Percentiles rank a stretch among this genome's conserved stretches.
These are phyloP conservation scores for Pestalotiopsis sp. DNA, from an alignment of 2,329 filamentous ascomycete genomes.

Conservation along the genomic window DNA sequence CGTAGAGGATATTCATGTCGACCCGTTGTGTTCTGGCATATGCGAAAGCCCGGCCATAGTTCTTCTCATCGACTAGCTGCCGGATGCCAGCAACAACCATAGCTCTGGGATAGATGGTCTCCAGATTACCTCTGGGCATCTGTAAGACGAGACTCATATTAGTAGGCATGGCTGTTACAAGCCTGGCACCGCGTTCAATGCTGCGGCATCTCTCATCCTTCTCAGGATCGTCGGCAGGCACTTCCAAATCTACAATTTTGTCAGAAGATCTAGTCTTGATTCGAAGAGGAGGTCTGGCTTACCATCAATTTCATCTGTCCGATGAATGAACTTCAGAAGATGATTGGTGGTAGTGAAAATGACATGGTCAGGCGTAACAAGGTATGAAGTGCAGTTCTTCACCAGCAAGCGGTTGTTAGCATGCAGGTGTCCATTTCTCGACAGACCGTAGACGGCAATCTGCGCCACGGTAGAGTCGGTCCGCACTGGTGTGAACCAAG, in stretches of 20 bases:
- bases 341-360: constrained; percentile 93
- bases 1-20: constrained; percentile 96
- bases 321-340: constrained; percentile 90
- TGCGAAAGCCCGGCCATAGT: constrained; percentile 83
- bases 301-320: constrained; percentile 66
- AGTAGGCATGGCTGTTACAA: constrained; percentile 88
- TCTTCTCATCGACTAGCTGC: constrained; percentile 74
- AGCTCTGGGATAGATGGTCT: constrained; percentile 91
- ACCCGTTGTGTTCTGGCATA: constrained; percentile 92
- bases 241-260: constrained; percentile 68
- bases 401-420: constrained; percentile 74
- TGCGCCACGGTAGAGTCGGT: constrained; percentile 39
- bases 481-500: constrained; percentile 54
- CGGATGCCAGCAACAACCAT: constrained; percentile 91
- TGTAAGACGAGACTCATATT: constrained; percentile 86
- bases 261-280: neutral
- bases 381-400: constrained; percentile 90
- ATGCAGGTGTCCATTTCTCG: constrained; percentile 76
- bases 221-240: constrained; percentile 87
- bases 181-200: constrained; percentile 83
- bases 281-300: constrained; percentile 27
- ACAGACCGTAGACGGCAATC: constrained; percentile 63
- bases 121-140: constrained; percentile 93
- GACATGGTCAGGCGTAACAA: constrained; percentile 79
- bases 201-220: constrained; percentile 89